Evolutionary conservation across 306 rosid genomes (phyloP).

Genomic region (Rosa multiflora): DNA sequence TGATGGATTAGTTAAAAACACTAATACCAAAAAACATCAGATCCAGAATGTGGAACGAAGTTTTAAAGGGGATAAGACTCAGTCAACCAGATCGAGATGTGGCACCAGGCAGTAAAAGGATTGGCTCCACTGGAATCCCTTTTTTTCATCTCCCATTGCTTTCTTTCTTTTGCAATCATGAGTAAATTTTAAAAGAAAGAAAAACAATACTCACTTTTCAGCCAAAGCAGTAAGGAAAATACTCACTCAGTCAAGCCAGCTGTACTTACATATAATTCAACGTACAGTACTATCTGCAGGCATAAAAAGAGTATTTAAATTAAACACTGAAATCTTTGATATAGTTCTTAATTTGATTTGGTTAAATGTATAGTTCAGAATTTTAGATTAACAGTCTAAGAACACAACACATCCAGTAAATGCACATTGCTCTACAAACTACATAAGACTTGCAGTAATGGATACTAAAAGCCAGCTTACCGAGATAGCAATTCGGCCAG

Average conservation of each 20-base stretch:
- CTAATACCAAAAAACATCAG: constrained; percentile 11
- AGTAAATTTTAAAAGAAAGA: background rate
- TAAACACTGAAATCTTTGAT: background rate
- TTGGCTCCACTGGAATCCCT: constrained; percentile 17
- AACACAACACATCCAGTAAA: background rate
- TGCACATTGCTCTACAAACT: background rate
- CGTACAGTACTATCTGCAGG: constrained; percentile 81
- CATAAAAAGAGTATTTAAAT: constrained; percentile 23
- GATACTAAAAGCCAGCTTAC: constrained; percentile 37
- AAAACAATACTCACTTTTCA: constrained; percentile 7
- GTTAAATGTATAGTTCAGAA: background rate
- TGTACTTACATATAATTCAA: constrained; percentile 92
- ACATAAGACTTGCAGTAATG: background rate
- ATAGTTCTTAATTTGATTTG: background rate
- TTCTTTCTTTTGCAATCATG: background rate
- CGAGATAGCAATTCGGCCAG: constrained; percentile 77
- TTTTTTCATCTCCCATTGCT: background rate
- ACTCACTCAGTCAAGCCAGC: constrained; percentile 19
- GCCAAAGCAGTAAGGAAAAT: constrained; percentile 16
- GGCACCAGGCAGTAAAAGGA: background rate
- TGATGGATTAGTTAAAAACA: constrained; percentile 17
- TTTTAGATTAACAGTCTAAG: background rate
- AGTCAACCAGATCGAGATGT: constrained; percentile 14
- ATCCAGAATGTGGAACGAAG: constrained; percentile 3
- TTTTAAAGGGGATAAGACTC: background rate